phyloP scores from a whole-genome alignment of 352 stramenopile species.

The Phytopythium helicoides region DNA sequence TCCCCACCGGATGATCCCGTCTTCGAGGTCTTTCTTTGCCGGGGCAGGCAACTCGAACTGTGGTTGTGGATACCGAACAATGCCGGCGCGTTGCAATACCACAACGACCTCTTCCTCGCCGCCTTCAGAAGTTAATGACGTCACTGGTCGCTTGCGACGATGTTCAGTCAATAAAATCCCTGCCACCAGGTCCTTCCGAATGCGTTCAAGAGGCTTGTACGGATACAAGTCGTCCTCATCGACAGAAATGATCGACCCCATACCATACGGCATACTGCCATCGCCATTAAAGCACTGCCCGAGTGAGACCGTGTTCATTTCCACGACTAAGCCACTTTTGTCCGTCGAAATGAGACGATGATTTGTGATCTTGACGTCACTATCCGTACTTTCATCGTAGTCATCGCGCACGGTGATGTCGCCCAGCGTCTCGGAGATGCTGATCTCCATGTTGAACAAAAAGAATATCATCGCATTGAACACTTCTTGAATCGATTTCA shows the following conservation, averaged over 20 bases:
- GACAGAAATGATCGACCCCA: conserved; percentile 23
- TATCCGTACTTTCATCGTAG: conserved; percentile 21
- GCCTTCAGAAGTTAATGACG: not conserved
- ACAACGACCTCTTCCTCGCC: conserved; percentile 19
- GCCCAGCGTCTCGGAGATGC: conserved; percentile 28
- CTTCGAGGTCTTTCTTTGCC: conserved; percentile 15
- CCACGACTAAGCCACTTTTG: not conserved
- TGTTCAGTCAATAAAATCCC: conserved; percentile 14
- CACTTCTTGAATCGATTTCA: conserved; percentile 23
- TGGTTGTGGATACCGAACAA: conserved; percentile 19
- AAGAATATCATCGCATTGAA: conserved; percentile 33
- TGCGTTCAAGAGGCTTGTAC: conserved; percentile 19
- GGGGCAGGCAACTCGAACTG: conserved; percentile 15
- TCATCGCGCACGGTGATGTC: conserved; percentile 38
- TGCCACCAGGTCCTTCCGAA: conserved; percentile 27
- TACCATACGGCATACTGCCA: conserved; percentile 11
- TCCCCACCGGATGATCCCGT: conserved; percentile 19
- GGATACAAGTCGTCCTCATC: conserved; percentile 35
- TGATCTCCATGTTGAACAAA: conserved; percentile 40
- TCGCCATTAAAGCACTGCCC: conserved; percentile 1
- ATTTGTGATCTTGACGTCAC: conserved; percentile 14
- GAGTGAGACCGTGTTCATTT: not conserved
- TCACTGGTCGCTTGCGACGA: conserved; percentile 9
- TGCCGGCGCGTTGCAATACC: conserved; percentile 18
- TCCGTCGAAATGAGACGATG: conserved; percentile 18